phyloP scores from a whole-genome alignment of 108 stramenopile species.

The Pseudonitzschia delicatissima region DNA sequence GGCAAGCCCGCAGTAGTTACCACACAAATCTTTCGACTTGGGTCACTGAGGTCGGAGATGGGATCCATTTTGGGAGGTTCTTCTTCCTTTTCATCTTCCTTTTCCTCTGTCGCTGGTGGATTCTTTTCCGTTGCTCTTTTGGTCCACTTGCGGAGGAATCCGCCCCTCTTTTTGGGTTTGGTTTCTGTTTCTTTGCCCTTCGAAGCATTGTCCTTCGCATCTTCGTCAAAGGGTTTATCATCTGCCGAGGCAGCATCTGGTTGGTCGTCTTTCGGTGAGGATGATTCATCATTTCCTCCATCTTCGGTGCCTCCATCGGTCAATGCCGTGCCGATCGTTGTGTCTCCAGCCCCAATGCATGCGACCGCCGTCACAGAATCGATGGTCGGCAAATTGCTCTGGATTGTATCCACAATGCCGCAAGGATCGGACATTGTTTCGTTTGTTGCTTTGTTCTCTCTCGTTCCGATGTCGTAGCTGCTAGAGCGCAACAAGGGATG shows the following conservation, averaged over 20 bases:
- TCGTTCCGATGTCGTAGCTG: too few species aligned
- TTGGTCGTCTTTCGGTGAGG: not conserved
- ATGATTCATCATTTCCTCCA: not conserved
- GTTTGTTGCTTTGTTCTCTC: too few species aligned
- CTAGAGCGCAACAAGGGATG: too few species aligned
- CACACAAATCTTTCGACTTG: conserved; percentile 52
- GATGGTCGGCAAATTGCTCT: not conserved
- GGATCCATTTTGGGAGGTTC: conserved; percentile 1
- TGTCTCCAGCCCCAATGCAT: too few species aligned
- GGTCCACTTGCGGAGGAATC: not conserved
- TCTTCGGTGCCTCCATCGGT: too few species aligned
- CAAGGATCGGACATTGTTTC: conserved; percentile 3
- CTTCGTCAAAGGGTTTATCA: not conserved
- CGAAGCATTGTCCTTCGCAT: not conserved
- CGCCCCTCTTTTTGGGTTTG: not conserved
- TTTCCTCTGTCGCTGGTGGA: not conserved
- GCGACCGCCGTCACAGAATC: too few species aligned
- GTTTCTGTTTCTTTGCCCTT: not conserved
- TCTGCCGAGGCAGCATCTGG: not conserved
- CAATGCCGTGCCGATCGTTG: too few species aligned
- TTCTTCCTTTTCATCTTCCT: not conserved
- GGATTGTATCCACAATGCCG: conserved; percentile 7
- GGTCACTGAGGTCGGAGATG: conserved; percentile 18
- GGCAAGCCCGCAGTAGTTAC: conserved; percentile 85
- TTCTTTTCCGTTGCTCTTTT: not conserved